Evolutionary conservation across 495 filamentous ascomycete genomes (phyloP), one percentile per base, ranked within the genome.

Genomic region (Penicillium paxilli): DNA sequence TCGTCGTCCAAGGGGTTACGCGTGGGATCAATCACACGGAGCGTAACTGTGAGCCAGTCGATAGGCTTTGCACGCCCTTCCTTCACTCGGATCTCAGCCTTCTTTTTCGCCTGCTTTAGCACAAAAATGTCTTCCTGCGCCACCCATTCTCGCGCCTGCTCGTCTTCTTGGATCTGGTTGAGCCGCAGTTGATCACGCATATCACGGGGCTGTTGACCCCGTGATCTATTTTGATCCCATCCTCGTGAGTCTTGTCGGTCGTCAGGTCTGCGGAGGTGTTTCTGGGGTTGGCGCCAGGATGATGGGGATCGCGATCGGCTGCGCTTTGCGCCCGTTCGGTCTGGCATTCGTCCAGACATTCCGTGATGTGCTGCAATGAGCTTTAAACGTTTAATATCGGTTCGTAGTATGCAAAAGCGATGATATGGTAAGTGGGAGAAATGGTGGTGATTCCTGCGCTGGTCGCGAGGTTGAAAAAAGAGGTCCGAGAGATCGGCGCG

Each of bases 101-200:
- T 98, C 77, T 95, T 98, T 75, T 97, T 98, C 22, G 94, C 88
- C 68, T 99, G 94, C 68, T 92, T 92, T 57, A 99, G 77, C 19
- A 99, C 94, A 64, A 99, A 99, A 48, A 87, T 83, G 72, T 98
- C 94, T 70, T 99, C 94, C 65, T 94, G 89, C 47, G 92, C 87
- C 20, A 99, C 87, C 82, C 95, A 99, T 60, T 86, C 78, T 33
- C 86, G 80, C 59, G 83, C 88, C 58, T 90, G 90, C 66, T 92
- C 86, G 49, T 91, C 89, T 63, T 87, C 85, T 59, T 86, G 81
- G 4, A 83, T 72, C 49, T 83, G 75, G 55, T 86, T 87, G 26
- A 83, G 70, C 7, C 79, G 80, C 23, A 79, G 66, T 63, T 81
- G 78, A 35, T 81, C 79, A 47, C 68, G 73, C 66, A 72, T 76